These are phyloP conservation scores for Penicillium sp. DNA, from an alignment of 2,329 filamentous ascomycete genomes.

Conservation along the genomic window DNA sequence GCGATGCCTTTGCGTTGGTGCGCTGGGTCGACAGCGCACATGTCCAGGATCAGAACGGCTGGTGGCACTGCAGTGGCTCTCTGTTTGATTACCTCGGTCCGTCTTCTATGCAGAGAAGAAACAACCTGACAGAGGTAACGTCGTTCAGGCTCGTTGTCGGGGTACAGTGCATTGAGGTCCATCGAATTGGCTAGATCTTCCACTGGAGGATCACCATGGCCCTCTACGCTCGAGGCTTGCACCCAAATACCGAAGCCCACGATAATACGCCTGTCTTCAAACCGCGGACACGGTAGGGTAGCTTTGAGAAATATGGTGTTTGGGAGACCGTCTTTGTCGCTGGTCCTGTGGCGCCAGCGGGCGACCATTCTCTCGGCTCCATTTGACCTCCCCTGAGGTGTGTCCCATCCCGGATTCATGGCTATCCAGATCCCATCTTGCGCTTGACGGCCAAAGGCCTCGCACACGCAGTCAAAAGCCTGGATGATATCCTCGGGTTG, in stretches of 20 bases:
- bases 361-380: conserved; percentile 35
- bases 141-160: conserved; percentile 39
- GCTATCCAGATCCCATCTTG: conserved; percentile 45
- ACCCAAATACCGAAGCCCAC: conserved; percentile 50
- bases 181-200: conserved; percentile 8
- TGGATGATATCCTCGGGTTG: conserved; percentile 5
- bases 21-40: conserved; percentile 47
- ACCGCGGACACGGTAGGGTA: conserved; percentile 30
- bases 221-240: conserved; percentile 44
- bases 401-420: conserved; percentile 51
- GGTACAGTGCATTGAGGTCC: conserved; percentile 36
- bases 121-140: conserved; percentile 42
- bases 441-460: conserved; percentile 44
- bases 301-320: conserved; percentile 51
- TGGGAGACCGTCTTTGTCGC: conserved; percentile 32
- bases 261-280: conserved; percentile 21
- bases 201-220: conserved; percentile 38
- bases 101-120: conserved; percentile 31
- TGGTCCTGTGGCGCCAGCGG: conserved; percentile 36
- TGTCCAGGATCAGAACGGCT: conserved; percentile 43
- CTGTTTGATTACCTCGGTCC: conserved; percentile 33
- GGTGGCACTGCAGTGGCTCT: conserved; percentile 28
- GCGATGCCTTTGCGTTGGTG: conserved; percentile 47
- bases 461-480: conserved; percentile 6
- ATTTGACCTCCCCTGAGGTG: conserved; percentile 35